Conservation (phyloP, 2,329 filamentous ascomycete species). For the Exophiala alcalophila region DNA sequence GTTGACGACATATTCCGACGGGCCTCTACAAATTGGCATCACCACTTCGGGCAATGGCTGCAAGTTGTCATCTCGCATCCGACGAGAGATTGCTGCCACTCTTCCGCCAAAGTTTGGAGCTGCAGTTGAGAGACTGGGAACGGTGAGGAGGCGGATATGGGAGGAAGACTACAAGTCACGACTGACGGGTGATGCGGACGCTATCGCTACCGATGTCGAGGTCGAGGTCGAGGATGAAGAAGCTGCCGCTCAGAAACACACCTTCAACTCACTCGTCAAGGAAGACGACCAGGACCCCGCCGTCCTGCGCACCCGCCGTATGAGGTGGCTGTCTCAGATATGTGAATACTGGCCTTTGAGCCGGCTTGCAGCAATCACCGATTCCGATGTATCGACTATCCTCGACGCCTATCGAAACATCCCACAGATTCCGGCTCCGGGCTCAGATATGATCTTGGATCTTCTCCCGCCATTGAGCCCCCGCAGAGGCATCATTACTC, state of each 20-base stretch:
- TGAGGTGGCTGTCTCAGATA: slow-evolving; percentile 91
- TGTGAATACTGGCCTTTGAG: slow-evolving; percentile 98
- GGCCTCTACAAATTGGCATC: slow-evolving; percentile 89
- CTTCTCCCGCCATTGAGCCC: slow-evolving; percentile 13
- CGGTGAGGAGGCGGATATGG: slow-evolving; percentile 67
- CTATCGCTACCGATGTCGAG: slow-evolving; percentile 45
- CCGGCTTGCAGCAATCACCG: slow-evolving; percentile 73
- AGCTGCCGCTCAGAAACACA: slow-evolving; percentile 63
- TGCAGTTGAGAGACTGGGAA: slow-evolving; percentile 75
- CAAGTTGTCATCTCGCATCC: slow-evolving; percentile 84
- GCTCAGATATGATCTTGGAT: slow-evolving; percentile 31
- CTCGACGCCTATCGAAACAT: slow-evolving; percentile 64
- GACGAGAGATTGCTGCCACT: slow-evolving; percentile 78
- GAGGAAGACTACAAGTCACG: slow-evolving; percentile 61
- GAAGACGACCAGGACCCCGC: slow-evolving; percentile 64
- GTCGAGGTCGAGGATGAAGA: slow-evolving; percentile 51
- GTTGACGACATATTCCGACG: slow-evolving; percentile 83
- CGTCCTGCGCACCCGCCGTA: slow-evolving; percentile 72
- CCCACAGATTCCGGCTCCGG: slow-evolving; percentile 30
- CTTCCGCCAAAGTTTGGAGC: slow-evolving; percentile 72
- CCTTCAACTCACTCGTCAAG: slow-evolving; percentile 78
- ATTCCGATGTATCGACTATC: slow-evolving; percentile 73
- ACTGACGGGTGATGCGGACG: slow-evolving; percentile 40
- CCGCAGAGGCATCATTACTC: slow-evolving; percentile 67
- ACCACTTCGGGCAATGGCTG: slow-evolving; percentile 94